Evolutionary conservation across 108 stramenopile genomes (phyloP).

Genomic region (Cylindrotheca fusiformis): DNA sequence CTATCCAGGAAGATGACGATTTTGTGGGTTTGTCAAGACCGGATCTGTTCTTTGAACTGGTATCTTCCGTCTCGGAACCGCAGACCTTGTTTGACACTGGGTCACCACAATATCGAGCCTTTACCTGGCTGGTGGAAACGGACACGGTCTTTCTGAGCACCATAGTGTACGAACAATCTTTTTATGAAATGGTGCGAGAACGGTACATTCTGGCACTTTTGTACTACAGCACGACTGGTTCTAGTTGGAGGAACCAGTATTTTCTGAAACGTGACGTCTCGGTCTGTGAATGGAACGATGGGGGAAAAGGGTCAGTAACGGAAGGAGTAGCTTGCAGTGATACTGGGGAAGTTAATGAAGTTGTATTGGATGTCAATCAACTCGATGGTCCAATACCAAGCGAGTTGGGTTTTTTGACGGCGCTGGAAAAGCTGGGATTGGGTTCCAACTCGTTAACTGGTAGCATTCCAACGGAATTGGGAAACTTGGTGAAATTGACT

Average conservation of each 20-base stretch:
- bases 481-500: conserved; percentile 1
- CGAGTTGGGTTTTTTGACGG: not conserved
- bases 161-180: not conserved
- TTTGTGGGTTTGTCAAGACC: too few species aligned
- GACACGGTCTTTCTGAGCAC: not conserved
- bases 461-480: conserved; percentile 7
- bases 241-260: conserved; percentile 7
- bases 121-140: not conserved
- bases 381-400: not conserved
- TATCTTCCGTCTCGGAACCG: too few species aligned
- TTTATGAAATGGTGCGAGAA: not conserved
- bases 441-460: not conserved
- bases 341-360: not conserved
- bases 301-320: not conserved
- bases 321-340: not conserved
- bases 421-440: not conserved
- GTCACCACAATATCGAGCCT: too few species aligned
- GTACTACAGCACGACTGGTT: conserved; percentile 20
- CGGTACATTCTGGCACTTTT: conserved; percentile 18
- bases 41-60: too few species aligned
- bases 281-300: conserved; percentile 17
- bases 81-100: too few species aligned
- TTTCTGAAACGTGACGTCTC: not conserved
- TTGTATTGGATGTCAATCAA: conserved; percentile 14
- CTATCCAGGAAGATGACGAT: too few species aligned